These are phyloP conservation scores for Hypoxylon sp. DNA, from an alignment of 2,329 filamentous ascomycete genomes.

Conservation along the genomic window DNA sequence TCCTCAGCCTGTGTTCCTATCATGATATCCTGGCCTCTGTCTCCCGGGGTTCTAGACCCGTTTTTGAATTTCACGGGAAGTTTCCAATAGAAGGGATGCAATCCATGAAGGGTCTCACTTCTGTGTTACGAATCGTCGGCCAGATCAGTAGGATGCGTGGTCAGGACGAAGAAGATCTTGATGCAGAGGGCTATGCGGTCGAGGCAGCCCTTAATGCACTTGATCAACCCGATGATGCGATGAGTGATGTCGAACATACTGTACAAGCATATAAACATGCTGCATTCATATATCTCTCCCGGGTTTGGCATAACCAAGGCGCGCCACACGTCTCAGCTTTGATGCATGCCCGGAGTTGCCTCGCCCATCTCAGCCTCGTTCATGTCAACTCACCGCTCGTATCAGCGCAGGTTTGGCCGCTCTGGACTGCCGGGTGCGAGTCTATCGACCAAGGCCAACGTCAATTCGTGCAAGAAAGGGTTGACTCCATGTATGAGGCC, in stretches of 20 bases:
- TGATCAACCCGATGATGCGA: constrained; percentile 29
- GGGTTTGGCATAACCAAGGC: constrained; percentile 49
- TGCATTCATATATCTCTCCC: constrained; percentile 51
- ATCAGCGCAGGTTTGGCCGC: constrained; percentile 51
- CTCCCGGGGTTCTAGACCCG: constrained; percentile 45
- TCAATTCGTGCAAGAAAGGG: constrained; percentile 45
- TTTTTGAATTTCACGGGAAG: constrained; percentile 46
- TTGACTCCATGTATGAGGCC: constrained; percentile 49
- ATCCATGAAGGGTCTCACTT: constrained; percentile 43
- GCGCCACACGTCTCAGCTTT: constrained; percentile 42
- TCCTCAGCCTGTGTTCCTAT: constrained; percentile 51
- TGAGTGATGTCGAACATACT: constrained; percentile 46
- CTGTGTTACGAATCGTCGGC: constrained; percentile 44
- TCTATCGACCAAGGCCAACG: constrained; percentile 46
- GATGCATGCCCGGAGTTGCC: constrained; percentile 46
- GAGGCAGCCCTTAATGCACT: constrained; percentile 36
- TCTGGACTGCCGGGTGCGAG: constrained; percentile 54
- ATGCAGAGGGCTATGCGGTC: constrained; percentile 32
- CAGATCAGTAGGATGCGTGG: constrained; percentile 48
- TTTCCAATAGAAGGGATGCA: constrained; percentile 44
- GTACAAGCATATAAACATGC: constrained; percentile 52
- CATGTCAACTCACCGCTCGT: constrained; percentile 49
- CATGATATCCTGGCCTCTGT: constrained; percentile 52
- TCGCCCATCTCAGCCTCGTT: constrained; percentile 47
- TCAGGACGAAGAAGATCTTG: constrained; percentile 24